These are phyloP conservation scores for Leccinum fibrillosum DNA, from an alignment of 768 basidiomycete genomes.

Conservation along the genomic window DNA sequence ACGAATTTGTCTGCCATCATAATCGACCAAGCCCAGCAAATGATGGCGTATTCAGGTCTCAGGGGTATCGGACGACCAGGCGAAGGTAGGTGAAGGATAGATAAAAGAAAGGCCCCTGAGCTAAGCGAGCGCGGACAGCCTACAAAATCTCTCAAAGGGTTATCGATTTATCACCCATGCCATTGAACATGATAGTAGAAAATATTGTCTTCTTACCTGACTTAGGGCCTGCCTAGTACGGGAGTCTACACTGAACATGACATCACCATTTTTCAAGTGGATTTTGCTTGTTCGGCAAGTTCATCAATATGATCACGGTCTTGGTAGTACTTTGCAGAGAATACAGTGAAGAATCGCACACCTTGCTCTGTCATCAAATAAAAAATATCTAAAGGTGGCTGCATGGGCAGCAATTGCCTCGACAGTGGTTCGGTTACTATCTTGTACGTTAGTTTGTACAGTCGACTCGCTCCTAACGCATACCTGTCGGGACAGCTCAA, in stretches of 20 bases:
- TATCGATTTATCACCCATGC: neutral
- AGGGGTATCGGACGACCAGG: slow-evolving; percentile 15
- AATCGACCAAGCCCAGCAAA: slow-evolving; percentile 22
- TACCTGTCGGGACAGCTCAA: no score
- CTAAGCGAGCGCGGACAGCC: slow-evolving; percentile 1
- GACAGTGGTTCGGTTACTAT: slow-evolving; percentile 17
- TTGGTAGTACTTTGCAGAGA: slow-evolving; percentile 12
- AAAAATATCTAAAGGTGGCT: slow-evolving; percentile 19
- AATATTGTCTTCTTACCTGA: neutral
- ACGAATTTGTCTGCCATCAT: slow-evolving; percentile 13
- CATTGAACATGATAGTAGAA: slow-evolving; percentile 9
- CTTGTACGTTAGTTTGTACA: neutral
- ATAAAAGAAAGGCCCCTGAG: slow-evolving; percentile 20
- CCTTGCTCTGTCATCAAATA: slow-evolving; percentile 23
- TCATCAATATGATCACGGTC: slow-evolving; percentile 16
- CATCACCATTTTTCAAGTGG: slow-evolving; percentile 15
- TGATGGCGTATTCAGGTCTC: slow-evolving; percentile 14
- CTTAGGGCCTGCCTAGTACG: neutral
- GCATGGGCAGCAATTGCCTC: slow-evolving; percentile 30
- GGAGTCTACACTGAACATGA: no score
- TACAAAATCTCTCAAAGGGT: neutral
- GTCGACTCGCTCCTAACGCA: no score
- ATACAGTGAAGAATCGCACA: slow-evolving; percentile 24
- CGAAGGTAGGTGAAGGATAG: slow-evolving; percentile 26
- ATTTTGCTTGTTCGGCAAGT: slow-evolving; percentile 18